Percentiles rank a stretch among this genome's conserved stretches.
Conservation (phyloP, 129 eudicot species). For the Saposhnikovia divaricata region DNA sequence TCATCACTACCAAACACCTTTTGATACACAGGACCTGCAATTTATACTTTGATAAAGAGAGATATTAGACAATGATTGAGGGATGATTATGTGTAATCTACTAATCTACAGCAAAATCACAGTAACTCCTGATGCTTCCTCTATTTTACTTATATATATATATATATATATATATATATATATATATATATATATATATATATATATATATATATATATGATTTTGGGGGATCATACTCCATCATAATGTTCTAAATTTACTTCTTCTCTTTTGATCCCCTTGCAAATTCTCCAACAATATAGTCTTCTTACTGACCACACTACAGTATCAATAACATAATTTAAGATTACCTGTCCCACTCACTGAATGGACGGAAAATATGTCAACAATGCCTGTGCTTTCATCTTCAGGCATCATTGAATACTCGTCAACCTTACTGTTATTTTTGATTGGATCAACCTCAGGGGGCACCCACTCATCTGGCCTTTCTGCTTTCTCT, state of each 20-base stretch:
- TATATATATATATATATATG: background rate
- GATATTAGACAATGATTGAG: background rate
- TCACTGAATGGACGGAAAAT: constrained; percentile 61
- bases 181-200: background rate
- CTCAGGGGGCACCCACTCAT: constrained; percentile 89
- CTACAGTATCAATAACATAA: constrained; percentile 4
- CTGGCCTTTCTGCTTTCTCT: constrained; percentile 66
- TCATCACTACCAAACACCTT: constrained; percentile 44
- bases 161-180: background rate
- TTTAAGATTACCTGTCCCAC: constrained; percentile 36
- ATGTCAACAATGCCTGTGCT: constrained; percentile 45
- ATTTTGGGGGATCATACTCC: background rate
- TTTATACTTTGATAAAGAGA: constrained; percentile 15
- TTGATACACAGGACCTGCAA: constrained; percentile 50
- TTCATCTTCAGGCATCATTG: constrained; percentile 25
- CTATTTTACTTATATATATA: background rate
- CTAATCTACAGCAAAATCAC: background rate
- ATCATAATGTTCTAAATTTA: background rate
- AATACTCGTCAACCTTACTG: constrained; percentile 17
- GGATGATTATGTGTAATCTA: background rate
- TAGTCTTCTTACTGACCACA: background rate
- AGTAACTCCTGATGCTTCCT: background rate
- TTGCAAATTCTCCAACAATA: background rate
- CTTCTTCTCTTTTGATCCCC: background rate
- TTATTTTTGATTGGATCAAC: constrained; percentile 20